Conservation (phyloP, 2,329 filamentous ascomycete species). For the Colletotrichum sp. region DNA sequence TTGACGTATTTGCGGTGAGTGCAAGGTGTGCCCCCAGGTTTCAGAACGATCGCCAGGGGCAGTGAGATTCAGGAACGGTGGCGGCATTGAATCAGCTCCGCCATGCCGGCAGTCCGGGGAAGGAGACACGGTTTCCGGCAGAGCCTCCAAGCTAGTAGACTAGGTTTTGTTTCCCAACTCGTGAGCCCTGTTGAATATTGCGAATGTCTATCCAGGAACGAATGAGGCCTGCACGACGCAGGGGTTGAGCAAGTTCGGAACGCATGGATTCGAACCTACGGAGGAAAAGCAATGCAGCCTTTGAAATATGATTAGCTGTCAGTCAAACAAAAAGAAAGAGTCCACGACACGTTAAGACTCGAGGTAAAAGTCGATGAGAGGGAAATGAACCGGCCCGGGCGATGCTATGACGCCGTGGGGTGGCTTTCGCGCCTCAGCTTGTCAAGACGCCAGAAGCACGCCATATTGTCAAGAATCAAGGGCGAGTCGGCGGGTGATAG, state of each 20-base stretch:
- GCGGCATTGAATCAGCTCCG: not conserved
- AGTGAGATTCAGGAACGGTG: not conserved
- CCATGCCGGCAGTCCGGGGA: slow-evolving; percentile 12
- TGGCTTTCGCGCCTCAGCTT: not conserved
- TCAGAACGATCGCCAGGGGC: slow-evolving; percentile 15
- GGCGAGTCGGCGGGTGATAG: not conserved
- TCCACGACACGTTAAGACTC: not conserved
- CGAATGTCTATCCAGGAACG: not conserved
- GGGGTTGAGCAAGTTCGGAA: not conserved
- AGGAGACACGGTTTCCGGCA: slow-evolving; percentile 12
- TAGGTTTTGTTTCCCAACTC: not conserved
- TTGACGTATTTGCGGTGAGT: not conserved
- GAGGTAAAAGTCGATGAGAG: not conserved
- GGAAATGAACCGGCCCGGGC: not conserved
- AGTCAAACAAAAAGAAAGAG: not conserved
- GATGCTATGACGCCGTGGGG: not conserved
- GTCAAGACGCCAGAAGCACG: slow-evolving; percentile 5
- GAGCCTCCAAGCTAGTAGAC: slow-evolving; percentile 5
- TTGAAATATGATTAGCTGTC: not conserved
- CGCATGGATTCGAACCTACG: not conserved
- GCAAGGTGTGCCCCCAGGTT: not conserved
- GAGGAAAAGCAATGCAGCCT: not conserved
- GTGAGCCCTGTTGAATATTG: not conserved
- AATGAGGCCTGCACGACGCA: not conserved
- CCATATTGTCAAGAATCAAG: not conserved